Base-by-base conservation (phyloP, 306 rosid species). In the Quercus berberidifolia region DNA sequence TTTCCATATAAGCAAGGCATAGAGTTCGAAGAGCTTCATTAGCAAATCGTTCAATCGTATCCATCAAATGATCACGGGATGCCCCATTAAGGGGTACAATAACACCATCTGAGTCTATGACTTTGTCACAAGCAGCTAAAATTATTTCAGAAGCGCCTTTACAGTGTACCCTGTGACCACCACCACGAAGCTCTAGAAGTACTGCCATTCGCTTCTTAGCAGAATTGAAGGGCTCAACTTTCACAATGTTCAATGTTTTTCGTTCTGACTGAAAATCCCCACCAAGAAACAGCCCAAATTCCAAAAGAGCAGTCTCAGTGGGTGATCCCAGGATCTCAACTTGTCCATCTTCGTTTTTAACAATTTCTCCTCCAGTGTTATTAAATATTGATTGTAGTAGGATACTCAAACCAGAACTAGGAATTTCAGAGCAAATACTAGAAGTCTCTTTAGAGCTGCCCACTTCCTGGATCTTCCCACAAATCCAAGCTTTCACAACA, bases 321-420 rank as follows among this genome's bases (percentile, higher is more conserved):
- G 99, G 98, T 51, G 99, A 81, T 76, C 99, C 99, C 75, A 95
- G 89, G 76, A 91, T 87, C 86, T 91, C 98, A 78, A 81, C 84
- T 84, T 84, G 78, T 17, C 71, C 90, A 77, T 90, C 89, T 89
- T 88, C 82, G 87, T 88, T 92, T 81, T 69, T 89, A 54, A 90
- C 97, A 77, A 95, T 91, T 82, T 93, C 99, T 85, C 98, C 99
- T 77, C 97, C 98, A 21, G 99, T 95, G 87, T 95, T 93, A 78
- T 85, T 91, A 69, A 95, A 95, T 84, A 95, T 93, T 52, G 98
- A 93, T 83, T 95, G 96, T 73, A 93, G 88, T 41, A 95, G 87
- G 70, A 91, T 79, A 75, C 74, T 86, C 56, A 91, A 68, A 83
- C 90, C 87, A 75, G 91, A 79, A 69, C 86, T 88, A 54, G 92